Conservation (phyloP, 1,284 basidiomycete genomes). For the Bjerkandera adusta region DNA sequence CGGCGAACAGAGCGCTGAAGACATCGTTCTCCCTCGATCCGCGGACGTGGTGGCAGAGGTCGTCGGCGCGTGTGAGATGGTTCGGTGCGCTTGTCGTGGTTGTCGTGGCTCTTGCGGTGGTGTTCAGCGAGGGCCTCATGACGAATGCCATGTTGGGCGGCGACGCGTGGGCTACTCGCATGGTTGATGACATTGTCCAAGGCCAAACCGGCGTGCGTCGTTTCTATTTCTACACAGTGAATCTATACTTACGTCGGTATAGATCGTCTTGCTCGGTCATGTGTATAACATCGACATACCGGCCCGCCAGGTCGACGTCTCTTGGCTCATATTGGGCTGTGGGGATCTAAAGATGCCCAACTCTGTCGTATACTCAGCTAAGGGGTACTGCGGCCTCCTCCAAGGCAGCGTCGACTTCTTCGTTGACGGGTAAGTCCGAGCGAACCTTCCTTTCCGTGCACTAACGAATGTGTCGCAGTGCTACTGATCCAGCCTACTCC, state of each 20-base stretch:
- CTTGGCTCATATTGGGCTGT: constrained; percentile 20
- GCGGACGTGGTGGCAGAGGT: not conserved
- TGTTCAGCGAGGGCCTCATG: constrained; percentile 11
- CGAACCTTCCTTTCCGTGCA: not conserved
- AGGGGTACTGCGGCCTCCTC: constrained; percentile 11
- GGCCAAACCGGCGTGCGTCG: constrained; percentile 5
- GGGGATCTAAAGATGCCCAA: constrained; percentile 6
- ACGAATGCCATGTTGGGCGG: not conserved
- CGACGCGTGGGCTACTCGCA: not conserved
- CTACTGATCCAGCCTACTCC: constrained; percentile 11
- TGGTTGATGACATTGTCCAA: constrained; percentile 6
- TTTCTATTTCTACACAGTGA: not conserved
- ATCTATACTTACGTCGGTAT: not conserved
- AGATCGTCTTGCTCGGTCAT: constrained; percentile 20
- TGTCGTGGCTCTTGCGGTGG: constrained; percentile 3
- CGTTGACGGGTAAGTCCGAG: constrained; percentile 14
- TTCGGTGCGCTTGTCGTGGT: not conserved
- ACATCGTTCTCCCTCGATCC: not conserved
- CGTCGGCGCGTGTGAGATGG: not conserved
- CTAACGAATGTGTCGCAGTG: not conserved
- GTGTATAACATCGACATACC: constrained; percentile 19
- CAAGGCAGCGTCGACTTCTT: constrained; percentile 16
- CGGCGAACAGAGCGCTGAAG: too few species aligned
- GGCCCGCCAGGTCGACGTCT: constrained; percentile 16
- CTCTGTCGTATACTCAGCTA: constrained; percentile 7